Evolutionary conservation across 176 grass and related monocot genomes (phyloP), one percentile per base, ranked within the genome.

Genomic region (Oryza punctata): DNA sequence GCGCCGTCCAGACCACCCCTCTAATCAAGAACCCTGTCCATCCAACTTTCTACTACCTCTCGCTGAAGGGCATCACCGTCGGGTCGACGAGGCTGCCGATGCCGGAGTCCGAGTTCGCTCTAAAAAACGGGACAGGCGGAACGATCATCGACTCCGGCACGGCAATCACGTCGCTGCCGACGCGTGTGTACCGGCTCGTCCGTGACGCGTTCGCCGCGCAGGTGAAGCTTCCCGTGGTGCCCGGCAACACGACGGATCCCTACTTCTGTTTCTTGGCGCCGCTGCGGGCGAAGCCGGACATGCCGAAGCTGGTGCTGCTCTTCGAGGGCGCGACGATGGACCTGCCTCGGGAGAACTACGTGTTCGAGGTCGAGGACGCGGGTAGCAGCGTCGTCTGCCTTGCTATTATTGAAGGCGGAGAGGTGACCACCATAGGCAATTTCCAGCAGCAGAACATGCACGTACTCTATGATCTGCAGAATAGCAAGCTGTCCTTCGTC

Each of bases 401-500:
- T 61, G 27, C 6, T 0, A 23, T 70, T 0, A 0, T 3, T 7
- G 21, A 43, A 14, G 21, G 32, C 1, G 9, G 12, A 29, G 84
- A 87, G 3, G 89, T 61, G 35, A 81, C 87, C 12, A 75, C 87
- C 6, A 83, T 94, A 21, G 90, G 94, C 47, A 94, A 92, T 75
- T 90, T 77, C 26, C 94, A 97, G 43, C 90, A 94, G 65, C 91
- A 92, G 64, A 92, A 87, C 67, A 49, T 91, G 78, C 84, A 94
- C 43, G 85, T 92, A 14, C 75, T 92, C 21, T 90, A 92, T 74
- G 90, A 94, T 80, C 69, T 94, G 76, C 50, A 64, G 29, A 73
- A 82, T 9, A 78, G 77, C 63, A 73, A 5, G 73, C 16, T 87
- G 25, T 89, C 84, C 1, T 93, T 96, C 38, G 73, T 83, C 11